phyloP scores from a whole-genome alignment of 352 stramenopile genomes.

The Globisporangium cylindrosporum region DNA sequence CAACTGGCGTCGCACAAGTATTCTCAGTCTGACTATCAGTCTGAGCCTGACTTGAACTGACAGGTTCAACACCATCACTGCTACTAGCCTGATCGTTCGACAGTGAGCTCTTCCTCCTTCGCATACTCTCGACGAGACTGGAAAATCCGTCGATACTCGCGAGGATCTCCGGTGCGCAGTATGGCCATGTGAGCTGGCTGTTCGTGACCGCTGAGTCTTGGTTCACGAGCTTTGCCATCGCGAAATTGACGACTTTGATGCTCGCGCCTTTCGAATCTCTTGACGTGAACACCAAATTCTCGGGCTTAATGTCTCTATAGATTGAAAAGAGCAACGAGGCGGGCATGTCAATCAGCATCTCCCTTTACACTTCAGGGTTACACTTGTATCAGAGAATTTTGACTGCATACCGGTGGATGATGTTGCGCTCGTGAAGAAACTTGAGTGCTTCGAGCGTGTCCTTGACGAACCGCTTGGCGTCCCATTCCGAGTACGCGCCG shows the following conservation, averaged over 20 bases:
- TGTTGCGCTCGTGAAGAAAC: conserved; percentile 63
- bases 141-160: conserved; percentile 13
- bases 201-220: conserved; percentile 12
- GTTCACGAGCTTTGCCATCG: conserved; percentile 60
- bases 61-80: conserved; percentile 14
- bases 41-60: neutral
- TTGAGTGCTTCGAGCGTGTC: conserved; percentile 58
- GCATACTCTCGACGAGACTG: conserved; percentile 17
- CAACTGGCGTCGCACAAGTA: neutral
- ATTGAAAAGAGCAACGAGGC: neutral
- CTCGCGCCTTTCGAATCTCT: conserved; percentile 55
- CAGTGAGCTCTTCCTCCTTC: conserved; percentile 11
- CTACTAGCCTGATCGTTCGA: conserved; percentile 26
- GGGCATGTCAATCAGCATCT: conserved; percentile 12
- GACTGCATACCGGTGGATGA: conserved; percentile 54
- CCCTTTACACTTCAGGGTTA: neutral
- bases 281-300: conserved; percentile 83
- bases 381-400: neutral
- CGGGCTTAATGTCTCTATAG: conserved; percentile 72
- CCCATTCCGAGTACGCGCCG: conserved; percentile 75
- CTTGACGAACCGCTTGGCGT: conserved; percentile 42
- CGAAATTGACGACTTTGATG: conserved; percentile 87
- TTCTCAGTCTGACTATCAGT: neutral
- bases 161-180: conserved; percentile 70
- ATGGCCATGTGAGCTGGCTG: conserved; percentile 55